Conservation (phyloP, 208 protist species). For the Acanthamoeba rhysodes region DNA sequence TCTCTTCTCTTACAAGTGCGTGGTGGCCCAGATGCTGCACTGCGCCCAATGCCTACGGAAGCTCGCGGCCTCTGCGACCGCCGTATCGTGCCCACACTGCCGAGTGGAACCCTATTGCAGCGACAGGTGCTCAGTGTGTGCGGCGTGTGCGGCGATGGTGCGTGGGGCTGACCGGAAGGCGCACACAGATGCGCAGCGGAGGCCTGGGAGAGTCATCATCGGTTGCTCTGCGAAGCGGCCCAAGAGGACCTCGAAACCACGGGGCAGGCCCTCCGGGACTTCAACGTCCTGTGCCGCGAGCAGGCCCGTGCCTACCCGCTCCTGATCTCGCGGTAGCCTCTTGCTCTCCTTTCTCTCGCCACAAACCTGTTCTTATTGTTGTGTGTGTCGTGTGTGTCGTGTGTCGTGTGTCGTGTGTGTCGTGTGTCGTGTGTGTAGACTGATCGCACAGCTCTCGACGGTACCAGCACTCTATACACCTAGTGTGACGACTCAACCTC, state of each 20-base stretch:
- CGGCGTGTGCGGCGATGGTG: not conserved
- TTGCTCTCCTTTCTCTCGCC: not conserved
- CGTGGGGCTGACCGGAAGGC: not conserved
- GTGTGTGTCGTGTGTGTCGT: not conserved
- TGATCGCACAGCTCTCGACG: not conserved
- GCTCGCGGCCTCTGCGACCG: not conserved
- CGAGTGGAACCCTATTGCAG: not conserved
- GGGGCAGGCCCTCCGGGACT: not conserved
- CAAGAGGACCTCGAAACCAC: not conserved
- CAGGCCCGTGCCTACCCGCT: slow-evolving; percentile 47
- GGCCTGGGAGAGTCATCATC: slow-evolving; percentile 36
- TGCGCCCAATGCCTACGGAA: slow-evolving; percentile 51
- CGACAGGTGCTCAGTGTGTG: not conserved
- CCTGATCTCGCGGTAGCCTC: not conserved
- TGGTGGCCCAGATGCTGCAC: slow-evolving; percentile 32
- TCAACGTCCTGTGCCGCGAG: slow-evolving; percentile 2
- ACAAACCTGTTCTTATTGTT: not conserved
- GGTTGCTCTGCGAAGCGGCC: slow-evolving; percentile 15
- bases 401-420: too few species aligned
- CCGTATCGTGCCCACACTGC: not conserved
- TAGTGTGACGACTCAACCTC: not conserved
- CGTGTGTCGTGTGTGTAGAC: too few species aligned
- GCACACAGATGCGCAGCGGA: not conserved
- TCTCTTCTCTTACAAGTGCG: not conserved
- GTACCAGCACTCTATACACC: too few species aligned